Evolutionary conservation across 2,329 filamentous ascomycete genomes (phyloP), one percentile per base, ranked within the genome.

Genomic region (Cordyceps cateniannulata): DNA sequence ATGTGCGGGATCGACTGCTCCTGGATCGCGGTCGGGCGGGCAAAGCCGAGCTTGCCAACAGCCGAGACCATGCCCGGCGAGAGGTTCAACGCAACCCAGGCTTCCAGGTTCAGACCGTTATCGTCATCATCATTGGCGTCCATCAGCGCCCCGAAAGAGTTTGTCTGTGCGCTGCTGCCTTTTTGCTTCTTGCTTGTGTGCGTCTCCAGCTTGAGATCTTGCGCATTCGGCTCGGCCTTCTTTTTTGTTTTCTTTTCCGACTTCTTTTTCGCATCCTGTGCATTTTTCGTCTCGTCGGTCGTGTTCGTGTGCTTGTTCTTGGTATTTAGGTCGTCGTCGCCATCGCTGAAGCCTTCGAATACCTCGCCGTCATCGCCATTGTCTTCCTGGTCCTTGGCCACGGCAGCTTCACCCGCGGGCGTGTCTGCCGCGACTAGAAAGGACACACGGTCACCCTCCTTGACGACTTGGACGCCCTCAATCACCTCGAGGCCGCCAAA

Each of bases 401-500:
- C 45, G 14, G 35, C 59, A 8, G 63, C 35, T 53, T 62, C 57
- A 25, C 69, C 48, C 58, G 61, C 56, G 16, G 61, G 60, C 48
- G 62, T 59, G 38, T 60, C 54, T 35, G 32, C 32, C 25, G 65
- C 66, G 42, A 77, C 70, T 66, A 87, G 76, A 73, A 88, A 87
- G 68, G 82, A 78, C 29, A 87, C 73, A 6, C 76, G 80, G 57
- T 80, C 76, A 8, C 85, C 85, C 32, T 87, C 80, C 63, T 82
- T 84, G 47, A 96, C 78, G n/a, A 99, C 81, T 32, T 96, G 90
- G 1, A 99, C 90, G 56, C 90, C 91, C 18, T 96, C 90, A 51
- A 98, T 88, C 69, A 98, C 93, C 69, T 99, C 92, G 1, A 99
- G 77, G 0, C 90, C 92, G 68, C 88, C 96, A 72, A 99, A 97